phyloP scores from a whole-genome alignment of 2,329 filamentous ascomycete genomes.

The Fusarium sp. region DNA sequence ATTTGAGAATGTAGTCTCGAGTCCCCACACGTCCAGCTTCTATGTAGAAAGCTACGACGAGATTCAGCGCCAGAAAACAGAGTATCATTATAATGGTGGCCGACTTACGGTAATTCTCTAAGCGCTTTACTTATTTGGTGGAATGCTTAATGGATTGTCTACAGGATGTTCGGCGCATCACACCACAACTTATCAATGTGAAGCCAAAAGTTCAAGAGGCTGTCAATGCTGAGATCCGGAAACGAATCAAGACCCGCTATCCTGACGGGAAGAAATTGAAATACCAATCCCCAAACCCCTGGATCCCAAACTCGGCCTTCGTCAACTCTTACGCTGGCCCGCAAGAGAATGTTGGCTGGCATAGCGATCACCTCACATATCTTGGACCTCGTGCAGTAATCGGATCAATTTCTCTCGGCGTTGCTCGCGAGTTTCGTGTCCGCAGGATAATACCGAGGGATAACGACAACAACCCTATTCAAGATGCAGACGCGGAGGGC shows the following conservation, averaged over 20 bases:
- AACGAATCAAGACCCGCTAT: constrained; percentile 74
- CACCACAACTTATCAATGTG: constrained; percentile 76
- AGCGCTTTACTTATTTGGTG: neutral
- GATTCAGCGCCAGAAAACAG: constrained; percentile 72
- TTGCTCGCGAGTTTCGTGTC: constrained; percentile 92
- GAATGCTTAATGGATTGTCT: constrained; percentile 15
- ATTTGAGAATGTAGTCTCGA: constrained; percentile 86
- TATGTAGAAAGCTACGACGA: constrained; percentile 82
- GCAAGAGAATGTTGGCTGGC: constrained; percentile 86
- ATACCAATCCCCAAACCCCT: constrained; percentile 76
- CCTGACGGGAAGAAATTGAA: constrained; percentile 76
- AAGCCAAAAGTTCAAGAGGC: constrained; percentile 74
- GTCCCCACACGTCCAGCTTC: constrained; percentile 84
- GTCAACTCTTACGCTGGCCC: constrained; percentile 93
- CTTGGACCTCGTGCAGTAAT: constrained; percentile 89
- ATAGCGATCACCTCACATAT: constrained; percentile 92
- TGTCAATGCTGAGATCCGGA: constrained; percentile 80
- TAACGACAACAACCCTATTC: constrained; percentile 50
- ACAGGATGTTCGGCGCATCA: constrained; percentile 78
- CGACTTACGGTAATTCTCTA: constrained; percentile 65
- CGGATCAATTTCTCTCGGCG: constrained; percentile 88
- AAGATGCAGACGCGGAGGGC: constrained; percentile 72
- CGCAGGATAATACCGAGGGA: constrained; percentile 75
- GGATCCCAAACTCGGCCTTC: constrained; percentile 89
- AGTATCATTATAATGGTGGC: constrained; percentile 87